Conservation (phyloP, 129 eudicot genomes). For the Silybum marianum region DNA sequence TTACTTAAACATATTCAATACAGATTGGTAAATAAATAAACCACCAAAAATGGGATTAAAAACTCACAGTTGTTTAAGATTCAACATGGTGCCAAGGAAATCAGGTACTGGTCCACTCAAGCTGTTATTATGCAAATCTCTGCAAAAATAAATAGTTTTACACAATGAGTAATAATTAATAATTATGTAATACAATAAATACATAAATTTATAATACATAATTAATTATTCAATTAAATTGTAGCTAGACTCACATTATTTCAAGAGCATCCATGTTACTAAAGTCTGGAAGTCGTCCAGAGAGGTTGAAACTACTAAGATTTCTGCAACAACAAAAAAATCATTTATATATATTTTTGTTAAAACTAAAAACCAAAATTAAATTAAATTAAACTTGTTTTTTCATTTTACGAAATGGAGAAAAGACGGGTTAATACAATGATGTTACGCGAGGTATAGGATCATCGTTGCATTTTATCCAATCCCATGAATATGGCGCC, state of each 20-base stretch:
- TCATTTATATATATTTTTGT: neutral
- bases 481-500: slow-evolving; percentile 65
- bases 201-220: neutral
- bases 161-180: neutral
- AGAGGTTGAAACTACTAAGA: slow-evolving; percentile 50
- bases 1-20: neutral
- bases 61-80: slow-evolving; percentile 63
- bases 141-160: slow-evolving; percentile 24
- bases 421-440: slow-evolving; percentile 33
- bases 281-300: slow-evolving; percentile 67
- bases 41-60: neutral
- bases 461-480: slow-evolving; percentile 52
- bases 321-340: slow-evolving; percentile 31
- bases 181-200: neutral
- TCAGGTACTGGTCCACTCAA: slow-evolving; percentile 54
- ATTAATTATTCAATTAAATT: neutral
- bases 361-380: neutral
- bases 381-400: neutral
- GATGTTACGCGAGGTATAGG: slow-evolving; percentile 57
- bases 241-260: slow-evolving; percentile 45
- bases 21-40: neutral
- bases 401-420: neutral
- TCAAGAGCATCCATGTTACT: slow-evolving; percentile 68
- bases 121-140: slow-evolving; percentile 70
- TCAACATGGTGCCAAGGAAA: slow-evolving; percentile 55